phyloP scores from a whole-genome alignment of 1,284 basidiomycete genomes.

The Pascua guehoae region DNA sequence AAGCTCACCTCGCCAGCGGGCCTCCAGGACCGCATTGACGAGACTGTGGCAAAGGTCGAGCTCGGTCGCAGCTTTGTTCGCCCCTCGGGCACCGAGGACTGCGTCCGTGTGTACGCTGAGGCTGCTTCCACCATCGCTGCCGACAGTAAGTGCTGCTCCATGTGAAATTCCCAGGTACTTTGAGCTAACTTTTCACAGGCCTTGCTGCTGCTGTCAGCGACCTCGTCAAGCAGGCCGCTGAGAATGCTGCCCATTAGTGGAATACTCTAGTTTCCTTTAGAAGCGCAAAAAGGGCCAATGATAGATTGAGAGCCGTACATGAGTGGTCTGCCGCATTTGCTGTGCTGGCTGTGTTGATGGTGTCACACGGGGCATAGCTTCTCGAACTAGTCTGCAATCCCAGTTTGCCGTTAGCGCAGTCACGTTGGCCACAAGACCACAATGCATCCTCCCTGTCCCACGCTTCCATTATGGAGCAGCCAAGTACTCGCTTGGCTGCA shows the following conservation, averaged over 20 bases:
- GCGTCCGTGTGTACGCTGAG: slow-evolving; percentile 96
- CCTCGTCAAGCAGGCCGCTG: slow-evolving; percentile 23
- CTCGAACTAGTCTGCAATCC: no score
- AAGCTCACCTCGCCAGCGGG: slow-evolving; percentile 74
- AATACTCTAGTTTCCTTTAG: not conserved
- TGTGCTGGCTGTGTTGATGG: no score
- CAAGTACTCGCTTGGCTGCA: no score
- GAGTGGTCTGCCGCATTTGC: no score
- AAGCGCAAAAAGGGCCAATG: not conserved
- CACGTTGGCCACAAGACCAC: no score
- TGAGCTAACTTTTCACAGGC: slow-evolving; percentile 5
- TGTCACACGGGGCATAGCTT: no score
- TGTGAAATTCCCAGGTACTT: slow-evolving; percentile 29
- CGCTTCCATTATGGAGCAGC: no score
- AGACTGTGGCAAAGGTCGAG: slow-evolving; percentile 73
- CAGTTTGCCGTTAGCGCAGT: no score
- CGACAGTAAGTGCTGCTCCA: slow-evolving; percentile 59
- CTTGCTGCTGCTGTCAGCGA: slow-evolving; percentile 36
- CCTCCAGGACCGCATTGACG: slow-evolving; percentile 82
- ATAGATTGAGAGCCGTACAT: not conserved
- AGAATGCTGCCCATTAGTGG: slow-evolving; percentile 9
- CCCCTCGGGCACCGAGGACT: slow-evolving; percentile 97
- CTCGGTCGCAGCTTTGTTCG: slow-evolving; percentile 89
- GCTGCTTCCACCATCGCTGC: slow-evolving; percentile 69
- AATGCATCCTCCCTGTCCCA: no score